These are phyloP conservation scores for Hemileia vastatrix DNA, from an alignment of 1,284 basidiomycete genomes.

Conservation along the genomic window DNA sequence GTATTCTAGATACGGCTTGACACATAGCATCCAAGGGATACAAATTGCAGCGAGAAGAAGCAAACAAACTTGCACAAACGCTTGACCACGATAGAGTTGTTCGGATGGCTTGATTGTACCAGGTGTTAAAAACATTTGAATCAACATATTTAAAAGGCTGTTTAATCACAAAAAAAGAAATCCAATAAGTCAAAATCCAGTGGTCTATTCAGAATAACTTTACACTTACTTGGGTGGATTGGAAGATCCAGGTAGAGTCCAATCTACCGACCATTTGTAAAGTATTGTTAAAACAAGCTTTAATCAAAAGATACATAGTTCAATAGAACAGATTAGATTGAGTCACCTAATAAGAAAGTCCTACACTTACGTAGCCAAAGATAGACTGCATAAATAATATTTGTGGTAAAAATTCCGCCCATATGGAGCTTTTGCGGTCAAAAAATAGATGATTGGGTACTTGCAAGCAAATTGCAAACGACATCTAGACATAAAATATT, in stretches of 20 bases:
- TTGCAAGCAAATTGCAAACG: conserved; percentile 19
- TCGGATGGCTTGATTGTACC: conserved; percentile 54
- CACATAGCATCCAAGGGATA: conserved; percentile 87
- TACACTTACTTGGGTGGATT: conserved; percentile 24
- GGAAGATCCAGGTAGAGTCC: conserved; percentile 6
- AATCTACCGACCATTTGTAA: conserved; percentile 17
- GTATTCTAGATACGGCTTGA: conserved; percentile 88
- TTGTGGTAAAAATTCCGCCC: conserved; percentile 20
- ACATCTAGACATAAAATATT: conserved; percentile 47
- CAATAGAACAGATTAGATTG: background rate
- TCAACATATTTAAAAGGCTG: conserved; percentile 34
- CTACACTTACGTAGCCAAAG: conserved; percentile 9
- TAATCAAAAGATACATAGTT: background rate
- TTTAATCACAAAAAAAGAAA: background rate
- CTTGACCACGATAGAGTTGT: conserved; percentile 79
- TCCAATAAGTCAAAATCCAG: conserved; percentile 6
- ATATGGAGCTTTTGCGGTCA: conserved; percentile 12
- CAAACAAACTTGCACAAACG: conserved; percentile 69
- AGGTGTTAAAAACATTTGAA: conserved; percentile 44
- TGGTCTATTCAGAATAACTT: too few species aligned
- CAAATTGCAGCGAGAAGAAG: conserved; percentile 73
- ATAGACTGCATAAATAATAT: conserved; percentile 23
- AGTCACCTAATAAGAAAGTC: background rate
- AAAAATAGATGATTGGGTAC: conserved; percentile 16
- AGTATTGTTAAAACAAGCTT: conserved; percentile 8